Evolutionary conservation across 2,329 filamentous ascomycete species (phyloP), one percentile per base, ranked within the genome.

Genomic region (Penicillium freii): DNA sequence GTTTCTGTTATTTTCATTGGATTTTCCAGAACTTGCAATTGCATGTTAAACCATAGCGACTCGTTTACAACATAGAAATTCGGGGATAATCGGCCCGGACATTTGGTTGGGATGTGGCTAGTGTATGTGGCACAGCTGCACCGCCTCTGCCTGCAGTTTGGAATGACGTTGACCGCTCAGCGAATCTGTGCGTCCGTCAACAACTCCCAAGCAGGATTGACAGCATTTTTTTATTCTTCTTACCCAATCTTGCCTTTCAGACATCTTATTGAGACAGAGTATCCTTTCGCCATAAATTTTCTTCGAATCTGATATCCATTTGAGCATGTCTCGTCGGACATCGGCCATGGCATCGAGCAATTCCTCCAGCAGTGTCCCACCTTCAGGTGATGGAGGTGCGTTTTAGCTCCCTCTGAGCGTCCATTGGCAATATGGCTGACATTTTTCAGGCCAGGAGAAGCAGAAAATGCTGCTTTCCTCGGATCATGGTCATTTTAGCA

Each of bases 401-500:
- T 65, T 62, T 40, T 36, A 51, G 45, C 52, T 58, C 54, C 43
- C 54, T 29, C 51, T 52, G 38, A 21, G 48, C 54, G 43, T 38
- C 43, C 57, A 54, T 34, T 46, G 43, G 44, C 34, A 39, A 52
- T 49, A 48, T 43, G 46, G 42, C 67, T 66, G 42, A 64, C 40
- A 46, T 27, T 50, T 36, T 19, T n/a, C 58, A 78, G 78, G 70
- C 54, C 78, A 80, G 62, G 74, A 78, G 64, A 80, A 80, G 68
- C 79, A 81, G 66, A 79, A 77, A 58, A 77, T 76, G 68, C 74
- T 81, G 42, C 74, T 81, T 38, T 75, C 76, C 8, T 69, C 75
- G 33, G 78, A 81, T 36, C 71, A 75, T 6, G 79, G 79, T 21
- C 79, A 81, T 65, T 81, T 81, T 64, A 81, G 78, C 64, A 71